Evolutionary conservation across 176 grass and related monocot species (phyloP), one percentile per base, ranked within the genome.

Genomic region (Oryza glumipatula): DNA sequence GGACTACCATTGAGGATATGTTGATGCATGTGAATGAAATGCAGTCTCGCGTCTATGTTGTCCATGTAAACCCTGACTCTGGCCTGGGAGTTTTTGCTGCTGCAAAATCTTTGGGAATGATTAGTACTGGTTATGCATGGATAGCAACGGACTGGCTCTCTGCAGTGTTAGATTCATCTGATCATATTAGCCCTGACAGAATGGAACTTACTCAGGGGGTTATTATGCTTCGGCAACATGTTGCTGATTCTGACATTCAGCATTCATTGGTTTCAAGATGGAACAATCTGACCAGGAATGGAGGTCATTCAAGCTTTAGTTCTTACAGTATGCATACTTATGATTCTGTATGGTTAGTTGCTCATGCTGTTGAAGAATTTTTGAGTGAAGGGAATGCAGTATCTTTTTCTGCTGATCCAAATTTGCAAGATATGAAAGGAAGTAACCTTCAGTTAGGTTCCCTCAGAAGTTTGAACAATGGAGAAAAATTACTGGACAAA

Each of bases 71-170:
- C 68, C 92, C 95, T 54, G 92, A 95, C 85, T 90, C 95, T 8
- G 95, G 95, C 44, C 72, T 91, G 41, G 74, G 43, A 38, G 71
- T 98, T 78, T 95, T 95, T 47, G 86, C 88, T n/a, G 70, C 85
- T 45, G 95, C 95, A 13, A 86, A 93, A 87, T 83, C 85, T 79
- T 84, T 95, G 73, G 88, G 82, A 26, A 98, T 98, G 95, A 93
- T 95, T 84, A 90, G 73, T 74, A 78, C 63, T 12, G 89, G 95
- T 8, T 98, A 95, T 86, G 95, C 86, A 73, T 98, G 95, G 95
- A 95, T 98, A 75, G 84, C 88, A 77, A 98, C 92, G n/a, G 95
- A 98, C 69, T 98, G 95, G 95, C 88, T 98, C 26, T 92, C 88
- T 88, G 73, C 92, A 17, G 63, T 76, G 86, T 76, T 98, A 46